A percentile compares a stretch with the other conserved stretches of the same genome.
These are phyloP conservation scores for Ormosia emarginata DNA, from an alignment of 306 rosid species.

Conservation along the genomic window DNA sequence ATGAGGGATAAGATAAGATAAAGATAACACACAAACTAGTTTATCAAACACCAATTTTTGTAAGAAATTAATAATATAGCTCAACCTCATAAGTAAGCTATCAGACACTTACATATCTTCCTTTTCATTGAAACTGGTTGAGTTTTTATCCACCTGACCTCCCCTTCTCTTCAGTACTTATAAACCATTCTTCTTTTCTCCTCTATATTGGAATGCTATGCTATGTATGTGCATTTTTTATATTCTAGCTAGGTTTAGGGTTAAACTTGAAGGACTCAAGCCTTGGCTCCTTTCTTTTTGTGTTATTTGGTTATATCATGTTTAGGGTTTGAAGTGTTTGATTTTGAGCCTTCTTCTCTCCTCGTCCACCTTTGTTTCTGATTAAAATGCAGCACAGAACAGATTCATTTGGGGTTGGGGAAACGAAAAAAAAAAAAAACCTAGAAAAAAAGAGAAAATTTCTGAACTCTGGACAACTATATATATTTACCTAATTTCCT, in stretches of 20 bases:
- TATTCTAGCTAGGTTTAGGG: constrained; percentile 24
- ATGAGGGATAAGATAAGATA: not conserved
- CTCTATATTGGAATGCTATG: not conserved
- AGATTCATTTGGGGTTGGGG: not conserved
- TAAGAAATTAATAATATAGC: not conserved
- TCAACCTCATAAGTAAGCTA: not conserved
- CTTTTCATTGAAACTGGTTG: not conserved
- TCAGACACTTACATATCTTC: not conserved
- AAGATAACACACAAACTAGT: not conserved
- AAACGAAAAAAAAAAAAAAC: not conserved
- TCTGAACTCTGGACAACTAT: not conserved
- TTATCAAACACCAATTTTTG: not conserved
- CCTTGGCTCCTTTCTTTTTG: not conserved
- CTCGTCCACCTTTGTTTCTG: not conserved
- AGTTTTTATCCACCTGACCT: not conserved
- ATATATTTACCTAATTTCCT: not conserved
- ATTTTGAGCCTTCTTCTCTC: not conserved
- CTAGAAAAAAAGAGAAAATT: not conserved
- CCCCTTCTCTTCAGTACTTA: not conserved
- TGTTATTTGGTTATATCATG: not conserved
- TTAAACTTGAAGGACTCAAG: not conserved
- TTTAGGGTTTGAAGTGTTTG: constrained; percentile 14
- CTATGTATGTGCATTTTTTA: not conserved
- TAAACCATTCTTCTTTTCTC: not conserved
- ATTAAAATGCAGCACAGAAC: not conserved